Conservation (phyloP, 257 asterid species). For the Thymus quinquecostatus region DNA sequence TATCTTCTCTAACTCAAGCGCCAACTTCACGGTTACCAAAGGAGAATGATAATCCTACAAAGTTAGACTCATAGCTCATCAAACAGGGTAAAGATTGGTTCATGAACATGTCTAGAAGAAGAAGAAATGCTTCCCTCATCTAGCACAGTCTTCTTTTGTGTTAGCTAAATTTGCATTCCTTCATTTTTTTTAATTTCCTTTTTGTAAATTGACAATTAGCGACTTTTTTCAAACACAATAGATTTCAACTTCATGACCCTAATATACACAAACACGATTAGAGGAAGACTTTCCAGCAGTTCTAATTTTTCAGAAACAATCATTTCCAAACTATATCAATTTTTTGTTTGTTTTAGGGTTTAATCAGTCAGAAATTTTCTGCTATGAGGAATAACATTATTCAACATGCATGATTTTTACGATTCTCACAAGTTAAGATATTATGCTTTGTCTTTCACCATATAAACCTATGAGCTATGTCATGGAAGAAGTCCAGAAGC, state of each 20-base stretch:
- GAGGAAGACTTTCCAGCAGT: not conserved
- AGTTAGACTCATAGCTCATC: slow-evolving; percentile 29
- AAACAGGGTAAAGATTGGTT: slow-evolving; percentile 10
- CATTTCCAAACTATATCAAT: not conserved
- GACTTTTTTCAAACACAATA: not conserved
- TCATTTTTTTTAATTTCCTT: too few relatives aligned
- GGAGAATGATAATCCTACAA: slow-evolving; percentile 71
- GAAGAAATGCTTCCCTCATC: slow-evolving; percentile 15
- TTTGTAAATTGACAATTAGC: slow-evolving; percentile 13
- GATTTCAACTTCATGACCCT: not conserved
- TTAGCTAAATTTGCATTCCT: too few relatives aligned
- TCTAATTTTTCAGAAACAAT: not conserved
- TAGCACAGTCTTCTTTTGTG: not conserved
- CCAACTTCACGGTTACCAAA: slow-evolving; percentile 64
- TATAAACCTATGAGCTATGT: slow-evolving; percentile 17
- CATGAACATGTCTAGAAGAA: slow-evolving; percentile 18
- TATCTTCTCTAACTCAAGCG: slow-evolving; percentile 80
- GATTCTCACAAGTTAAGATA: slow-evolving; percentile 17
- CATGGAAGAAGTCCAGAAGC: slow-evolving; percentile 25
- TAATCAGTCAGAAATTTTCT: slow-evolving; percentile 6
- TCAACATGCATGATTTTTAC: slow-evolving; percentile 15
- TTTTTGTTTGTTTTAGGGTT: not conserved
- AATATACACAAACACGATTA: slow-evolving; percentile 15
- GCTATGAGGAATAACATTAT: slow-evolving; percentile 12
- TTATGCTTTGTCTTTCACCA: not conserved